Conservation (phyloP, 2,329 filamentous ascomycete genomes). For the Cylindrodendrum hubeiense region DNA sequence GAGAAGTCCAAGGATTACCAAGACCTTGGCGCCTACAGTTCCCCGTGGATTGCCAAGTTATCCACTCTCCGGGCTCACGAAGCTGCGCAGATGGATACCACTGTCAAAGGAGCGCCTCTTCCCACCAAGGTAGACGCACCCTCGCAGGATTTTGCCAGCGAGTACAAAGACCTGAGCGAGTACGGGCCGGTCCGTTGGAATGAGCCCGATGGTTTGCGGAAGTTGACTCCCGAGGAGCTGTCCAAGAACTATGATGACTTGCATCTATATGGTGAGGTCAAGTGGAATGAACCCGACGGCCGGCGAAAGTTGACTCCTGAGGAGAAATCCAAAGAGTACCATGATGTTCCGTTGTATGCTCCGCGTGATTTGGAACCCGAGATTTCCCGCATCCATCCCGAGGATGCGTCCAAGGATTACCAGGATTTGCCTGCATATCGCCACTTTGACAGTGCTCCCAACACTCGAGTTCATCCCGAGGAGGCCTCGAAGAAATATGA, state of each 20-base stretch:
- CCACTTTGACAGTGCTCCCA: slow-evolving; percentile 43
- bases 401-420: slow-evolving; percentile 48
- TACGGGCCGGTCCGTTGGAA: slow-evolving; percentile 55
- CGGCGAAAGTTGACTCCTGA: slow-evolving; percentile 46
- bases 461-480: slow-evolving; percentile 46
- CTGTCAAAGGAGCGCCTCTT: slow-evolving; percentile 52
- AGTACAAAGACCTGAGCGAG: slow-evolving; percentile 57
- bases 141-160: slow-evolving; percentile 42
- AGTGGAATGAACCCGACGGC: slow-evolving; percentile 54
- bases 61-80: slow-evolving; percentile 45
- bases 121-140: slow-evolving; percentile 50
- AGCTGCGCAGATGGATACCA: slow-evolving; percentile 45
- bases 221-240: slow-evolving; percentile 49
- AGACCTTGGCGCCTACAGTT: slow-evolving; percentile 53
- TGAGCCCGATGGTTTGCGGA: slow-evolving; percentile 54
- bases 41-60: slow-evolving; percentile 51
- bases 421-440: slow-evolving; percentile 43
- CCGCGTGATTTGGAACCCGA: slow-evolving; percentile 38
- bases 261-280: slow-evolving; percentile 50
- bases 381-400: slow-evolving; percentile 37
- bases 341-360: slow-evolving; percentile 51
- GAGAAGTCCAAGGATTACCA: slow-evolving; percentile 47
- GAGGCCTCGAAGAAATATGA: slow-evolving; percentile 53
- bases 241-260: slow-evolving; percentile 56
- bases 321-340: slow-evolving; percentile 56